phyloP scores from a whole-genome alignment of 2,329 filamentous ascomycete species.

The Colletotrichum navitas region DNA sequence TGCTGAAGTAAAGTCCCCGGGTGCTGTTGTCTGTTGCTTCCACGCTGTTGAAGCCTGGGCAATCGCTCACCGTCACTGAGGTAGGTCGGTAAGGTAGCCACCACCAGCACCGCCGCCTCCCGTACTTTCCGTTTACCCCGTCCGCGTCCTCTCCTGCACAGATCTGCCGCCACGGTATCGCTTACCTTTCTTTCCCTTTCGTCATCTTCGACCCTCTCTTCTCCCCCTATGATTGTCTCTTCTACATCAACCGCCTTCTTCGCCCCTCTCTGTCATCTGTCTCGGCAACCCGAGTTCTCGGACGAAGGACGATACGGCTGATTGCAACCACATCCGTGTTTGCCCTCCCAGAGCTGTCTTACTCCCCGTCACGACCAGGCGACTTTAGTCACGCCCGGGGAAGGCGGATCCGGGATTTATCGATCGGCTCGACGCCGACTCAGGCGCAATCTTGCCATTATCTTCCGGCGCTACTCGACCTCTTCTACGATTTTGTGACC shows the following conservation, averaged over 20 bases:
- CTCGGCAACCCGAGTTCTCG: not conserved
- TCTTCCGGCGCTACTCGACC: constrained; percentile 1
- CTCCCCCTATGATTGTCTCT: constrained; percentile 19
- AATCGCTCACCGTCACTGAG: not conserved
- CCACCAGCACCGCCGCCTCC: not conserved
- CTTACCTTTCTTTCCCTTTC: constrained; percentile 12
- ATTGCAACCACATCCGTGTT: not conserved
- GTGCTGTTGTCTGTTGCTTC: not conserved
- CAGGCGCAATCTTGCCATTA: constrained; percentile 2
- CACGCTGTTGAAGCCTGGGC: not conserved
- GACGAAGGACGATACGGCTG: constrained; percentile 1
- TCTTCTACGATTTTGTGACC: not conserved
- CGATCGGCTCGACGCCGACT: constrained; percentile 11
- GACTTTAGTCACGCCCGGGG: not conserved
- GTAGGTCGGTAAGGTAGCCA: not conserved
- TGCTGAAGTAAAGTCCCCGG: not conserved
- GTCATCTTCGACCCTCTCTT: constrained; percentile 12
- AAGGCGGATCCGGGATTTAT: constrained; percentile 12
- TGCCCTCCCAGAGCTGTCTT: not conserved
- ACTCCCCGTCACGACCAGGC: not conserved
- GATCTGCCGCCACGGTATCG: not conserved
- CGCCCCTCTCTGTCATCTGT: constrained; percentile 2
- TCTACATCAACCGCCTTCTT: constrained; percentile 2
- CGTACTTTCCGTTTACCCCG: not conserved
- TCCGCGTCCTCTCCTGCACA: constrained; percentile 5